Evolutionary conservation across 108 stramenopile genomes (phyloP), one percentile per base, ranked within the genome.

Genomic region (Cyclotella cryptica): DNA sequence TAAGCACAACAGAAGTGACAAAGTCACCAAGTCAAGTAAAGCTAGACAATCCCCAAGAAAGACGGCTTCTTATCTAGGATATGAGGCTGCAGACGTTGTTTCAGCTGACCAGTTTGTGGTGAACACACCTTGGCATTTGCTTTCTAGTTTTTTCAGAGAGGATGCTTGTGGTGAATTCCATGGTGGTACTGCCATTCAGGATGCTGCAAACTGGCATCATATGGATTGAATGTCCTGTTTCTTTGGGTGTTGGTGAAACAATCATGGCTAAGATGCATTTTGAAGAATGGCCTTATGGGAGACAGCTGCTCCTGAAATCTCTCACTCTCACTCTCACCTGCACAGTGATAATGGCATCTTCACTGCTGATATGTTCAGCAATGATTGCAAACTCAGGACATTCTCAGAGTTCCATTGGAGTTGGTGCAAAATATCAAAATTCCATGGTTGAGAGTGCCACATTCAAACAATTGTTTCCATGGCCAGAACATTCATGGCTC

Each of bases 401-500:
- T 0, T 41, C 55, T 0, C 88, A 88, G 65, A 46, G 45, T 64
- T 64, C 41, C 39, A 41, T 35, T 3, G 63, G 63, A 10, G 63
- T 39, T 64, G 63, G 30, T 41, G 63, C 2, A 18, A 39, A 64
- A 22, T 12, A 41, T 42, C 63, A 64, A 22, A 64, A 64, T 42
- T 8, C 63, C 18, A 13, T n/a, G 3, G 63, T 35, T 6, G 10
- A 59, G 19, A 1, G 12, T 2, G n/a, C 13, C n/a, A n/a, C 8
- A 64, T 39, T 11, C 30, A 64, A 22, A 64, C 63, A 3, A 5
- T 41, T 3, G 10, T 27, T 4, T 64, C 3, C 39, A 39, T 27
- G 63, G 88, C 85, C 17, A 51, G 78, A 22, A 41, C 81, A 5
- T 76, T 85, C 69, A 45, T 88, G 60, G 15, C 84, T 17, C 87